phyloP scores from a whole-genome alignment of 352 stramenopile genomes.

The Pythium biforme region DNA sequence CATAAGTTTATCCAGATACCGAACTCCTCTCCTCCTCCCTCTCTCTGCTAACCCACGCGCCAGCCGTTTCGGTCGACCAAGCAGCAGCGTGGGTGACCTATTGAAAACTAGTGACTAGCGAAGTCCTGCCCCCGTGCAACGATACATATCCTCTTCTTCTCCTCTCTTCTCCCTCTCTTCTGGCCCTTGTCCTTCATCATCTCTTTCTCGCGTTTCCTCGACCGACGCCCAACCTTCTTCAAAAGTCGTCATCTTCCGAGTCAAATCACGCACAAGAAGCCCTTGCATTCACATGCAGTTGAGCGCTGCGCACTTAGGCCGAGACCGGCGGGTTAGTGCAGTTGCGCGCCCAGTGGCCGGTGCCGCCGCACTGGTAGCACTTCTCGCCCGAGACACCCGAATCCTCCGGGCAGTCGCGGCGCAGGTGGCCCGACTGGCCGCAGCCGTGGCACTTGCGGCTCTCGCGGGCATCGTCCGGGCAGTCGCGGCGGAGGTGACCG shows the following conservation, averaged over 20 bases:
- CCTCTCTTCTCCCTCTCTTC: constrained; percentile 25
- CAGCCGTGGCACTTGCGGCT: constrained; percentile 78
- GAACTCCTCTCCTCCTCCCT: constrained; percentile 27
- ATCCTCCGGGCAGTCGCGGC: constrained; percentile 74
- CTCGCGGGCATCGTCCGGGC: constrained; percentile 49
- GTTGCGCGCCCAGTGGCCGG: constrained; percentile 82
- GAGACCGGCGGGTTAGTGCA: constrained; percentile 48
- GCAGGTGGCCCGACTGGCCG: constrained; percentile 63
- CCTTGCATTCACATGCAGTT: not conserved
- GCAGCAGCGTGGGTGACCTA: constrained; percentile 21
- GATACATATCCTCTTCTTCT: constrained; percentile 36
- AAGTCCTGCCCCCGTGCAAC: constrained; percentile 25
- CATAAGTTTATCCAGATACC: constrained; percentile 30
- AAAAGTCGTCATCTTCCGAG: not conserved
- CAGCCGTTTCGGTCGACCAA: constrained; percentile 18
- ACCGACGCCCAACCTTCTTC: not conserved
- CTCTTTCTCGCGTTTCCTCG: constrained; percentile 16
- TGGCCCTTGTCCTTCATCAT: constrained; percentile 3
- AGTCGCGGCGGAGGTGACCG: constrained; percentile 75
- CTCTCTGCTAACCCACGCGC: constrained; percentile 23
- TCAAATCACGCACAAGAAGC: not conserved
- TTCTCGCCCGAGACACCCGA: constrained; percentile 16
- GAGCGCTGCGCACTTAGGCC: constrained; percentile 35
- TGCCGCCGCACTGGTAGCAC: constrained; percentile 27
- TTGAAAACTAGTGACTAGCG: constrained; percentile 31